phyloP scores from a whole-genome alignment of 1,284 basidiomycete genomes.

The Apiotrichum domesticum region DNA sequence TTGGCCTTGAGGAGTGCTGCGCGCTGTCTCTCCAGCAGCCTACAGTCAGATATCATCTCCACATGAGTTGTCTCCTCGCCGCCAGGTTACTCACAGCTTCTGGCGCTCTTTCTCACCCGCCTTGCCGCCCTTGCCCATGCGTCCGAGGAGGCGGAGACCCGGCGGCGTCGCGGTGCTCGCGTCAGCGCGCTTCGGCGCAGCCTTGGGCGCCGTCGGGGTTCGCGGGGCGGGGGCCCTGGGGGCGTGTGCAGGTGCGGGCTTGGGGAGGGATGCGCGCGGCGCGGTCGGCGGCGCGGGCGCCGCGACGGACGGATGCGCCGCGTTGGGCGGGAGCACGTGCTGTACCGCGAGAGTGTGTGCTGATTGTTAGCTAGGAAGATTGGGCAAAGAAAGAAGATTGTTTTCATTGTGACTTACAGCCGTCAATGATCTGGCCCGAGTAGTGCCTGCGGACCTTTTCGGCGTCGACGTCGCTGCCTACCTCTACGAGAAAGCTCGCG shows the following conservation, averaged over 20 bases:
- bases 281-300: background rate
- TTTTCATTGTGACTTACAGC: conserved; percentile 22
- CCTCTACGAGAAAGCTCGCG: conserved; percentile 33
- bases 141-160: conserved; percentile 30
- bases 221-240: no score
- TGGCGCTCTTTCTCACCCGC: conserved; percentile 27
- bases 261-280: no score
- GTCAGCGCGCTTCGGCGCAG: conserved; percentile 32
- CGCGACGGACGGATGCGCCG: conserved; percentile 18
- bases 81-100: conserved; percentile 23
- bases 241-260: no score
- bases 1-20: conserved; percentile 25
- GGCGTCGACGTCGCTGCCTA: conserved; percentile 30
- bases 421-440: conserved; percentile 39
- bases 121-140: conserved; percentile 28
- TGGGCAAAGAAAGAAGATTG: no score
- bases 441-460: conserved; percentile 33
- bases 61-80: background rate
- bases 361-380: conserved; percentile 9
- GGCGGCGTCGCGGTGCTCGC: conserved; percentile 17
- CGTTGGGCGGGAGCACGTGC: conserved; percentile 31
- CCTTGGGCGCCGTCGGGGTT: background rate
- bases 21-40: conserved; percentile 35
- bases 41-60: conserved; percentile 9
- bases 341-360: conserved; percentile 34